A percentile compares a stretch with the other conserved stretches of the same genome.
These are phyloP conservation scores for Erodium trifolium DNA, from an alignment of 441 rosid species.

Conservation along the genomic window DNA sequence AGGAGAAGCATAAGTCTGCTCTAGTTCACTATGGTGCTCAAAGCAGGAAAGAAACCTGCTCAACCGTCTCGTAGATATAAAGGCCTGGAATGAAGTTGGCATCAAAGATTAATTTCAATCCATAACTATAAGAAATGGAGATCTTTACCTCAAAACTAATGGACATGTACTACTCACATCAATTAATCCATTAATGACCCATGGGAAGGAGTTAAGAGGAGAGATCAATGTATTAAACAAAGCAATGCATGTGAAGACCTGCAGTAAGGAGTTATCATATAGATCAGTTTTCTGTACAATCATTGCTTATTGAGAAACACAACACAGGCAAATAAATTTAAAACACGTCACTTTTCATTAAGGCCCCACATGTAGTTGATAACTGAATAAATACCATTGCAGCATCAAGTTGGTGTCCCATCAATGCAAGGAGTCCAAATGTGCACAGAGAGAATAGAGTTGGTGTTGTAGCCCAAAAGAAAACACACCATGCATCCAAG, in stretches of 20 bases:
- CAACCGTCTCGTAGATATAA: conserved; percentile 76
- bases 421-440: conserved; percentile 71
- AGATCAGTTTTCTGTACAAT: conserved; percentile 17
- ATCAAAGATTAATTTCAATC: conserved; percentile 18
- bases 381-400: conserved; percentile 53
- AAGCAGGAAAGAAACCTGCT: conserved; percentile 68
- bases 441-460: conserved; percentile 82
- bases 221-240: conserved; percentile 79
- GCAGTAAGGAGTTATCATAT: conserved; percentile 24
- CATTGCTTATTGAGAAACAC: not conserved
- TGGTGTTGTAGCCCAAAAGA: conserved; percentile 98
- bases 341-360: not conserved
- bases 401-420: conserved; percentile 96
- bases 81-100: conserved; percentile 41
- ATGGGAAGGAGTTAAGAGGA: conserved; percentile 91
- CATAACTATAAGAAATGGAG: conserved; percentile 10
- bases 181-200: conserved; percentile 94
- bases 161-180: conserved; percentile 56
- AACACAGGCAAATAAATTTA: not conserved
- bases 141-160: conserved; percentile 15
- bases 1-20: conserved; percentile 19
- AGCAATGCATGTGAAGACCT: conserved; percentile 97
- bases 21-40: conserved; percentile 33
- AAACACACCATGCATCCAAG: conserved; percentile 98
- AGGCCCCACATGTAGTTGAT: conserved; percentile 1